Base-by-base conservation (phyloP, 2,329 filamentous ascomycete genomes). In the Colletotrichum coccodes region DNA sequence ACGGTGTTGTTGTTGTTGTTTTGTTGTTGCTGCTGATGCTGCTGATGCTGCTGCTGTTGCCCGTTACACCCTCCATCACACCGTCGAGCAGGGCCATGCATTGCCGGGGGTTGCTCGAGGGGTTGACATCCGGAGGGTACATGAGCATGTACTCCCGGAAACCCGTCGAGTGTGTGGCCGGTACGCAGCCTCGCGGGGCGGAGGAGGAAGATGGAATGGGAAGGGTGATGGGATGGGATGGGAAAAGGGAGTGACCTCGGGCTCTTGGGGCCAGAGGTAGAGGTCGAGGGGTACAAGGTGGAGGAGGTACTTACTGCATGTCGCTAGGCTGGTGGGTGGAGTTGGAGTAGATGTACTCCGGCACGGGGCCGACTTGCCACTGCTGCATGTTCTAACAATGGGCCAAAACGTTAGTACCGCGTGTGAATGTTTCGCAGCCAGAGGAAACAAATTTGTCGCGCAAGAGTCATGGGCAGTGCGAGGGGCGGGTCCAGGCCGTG, bases 311-410 rank as follows among this genome's bases (percentile, higher is more conserved):
- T 88, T 82, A 89, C 86, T 88, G 86, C 79, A 88, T 85, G 72
- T 87, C 85, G 80, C 84, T 86, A 73, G 83, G 81, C 76, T 85
- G 85, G 75, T 86, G 85, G 75, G 84, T 81, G 79, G 82, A 81
- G 76, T 77, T 78, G 77, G 83, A 80, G 81, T 86, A 87, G 75
- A 88, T 83, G 81, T 87, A 87, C 79, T 87, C 86, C 81, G 86
- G 86, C 80, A 89, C 83, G 74, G 86, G 86, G 81, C 86, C 85
- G 79, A 89, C 85, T 79, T 88, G 85, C 86, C 86, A 89, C 80
- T 88, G 86, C 82, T 89, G 85, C 86, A 89, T 89, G 80, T 80
- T 85, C 85, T 87, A 71, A 71, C 61, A 71, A 75, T 57, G 58
- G 63, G 52, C 36, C 66, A 64, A 68, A 47, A 66, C 42, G 63